Evolutionary conservation across 108 stramenopile species (phyloP).

Genomic region (Cyclotella choctawhatcheeana): DNA sequence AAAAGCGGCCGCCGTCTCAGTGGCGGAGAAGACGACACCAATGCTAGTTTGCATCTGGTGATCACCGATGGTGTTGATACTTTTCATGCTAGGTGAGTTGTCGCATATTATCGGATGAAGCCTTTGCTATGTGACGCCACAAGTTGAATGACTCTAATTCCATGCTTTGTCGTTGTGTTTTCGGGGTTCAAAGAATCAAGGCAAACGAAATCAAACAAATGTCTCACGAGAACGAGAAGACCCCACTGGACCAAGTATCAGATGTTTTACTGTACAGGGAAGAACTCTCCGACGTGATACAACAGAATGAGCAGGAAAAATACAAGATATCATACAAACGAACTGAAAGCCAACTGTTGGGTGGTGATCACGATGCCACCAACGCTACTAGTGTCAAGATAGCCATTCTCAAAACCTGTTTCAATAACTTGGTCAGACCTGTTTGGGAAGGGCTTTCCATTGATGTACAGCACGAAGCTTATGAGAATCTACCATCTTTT

Average conservation of each 20-base stretch:
- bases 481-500: constrained; percentile 31
- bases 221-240: constrained; percentile 12
- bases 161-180: too few relatives aligned
- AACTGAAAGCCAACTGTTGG: constrained; percentile 22
- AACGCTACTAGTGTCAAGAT: constrained; percentile 31
- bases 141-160: too few relatives aligned
- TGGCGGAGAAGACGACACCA: constrained; percentile 10
- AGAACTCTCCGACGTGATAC: constrained; percentile 11
- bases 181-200: constrained; percentile 15
- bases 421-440: constrained; percentile 40
- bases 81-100: constrained; percentile 36
- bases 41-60: constrained; percentile 38
- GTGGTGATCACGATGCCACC: constrained; percentile 29
- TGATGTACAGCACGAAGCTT: constrained; percentile 18
- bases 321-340: constrained; percentile 40
- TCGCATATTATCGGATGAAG: not conserved
- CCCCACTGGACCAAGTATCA: constrained; percentile 6
- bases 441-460: constrained; percentile 39
- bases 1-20: not conserved
- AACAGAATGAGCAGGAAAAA: constrained; percentile 14
- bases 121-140: not conserved
- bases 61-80: constrained; percentile 44
- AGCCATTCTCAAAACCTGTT: constrained; percentile 45
- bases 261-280: constrained; percentile 9
- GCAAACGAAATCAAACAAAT: constrained; percentile 42